Base-by-base conservation (phyloP, 2,329 filamentous ascomycete species). In the Waltergamsia citrina region DNA sequence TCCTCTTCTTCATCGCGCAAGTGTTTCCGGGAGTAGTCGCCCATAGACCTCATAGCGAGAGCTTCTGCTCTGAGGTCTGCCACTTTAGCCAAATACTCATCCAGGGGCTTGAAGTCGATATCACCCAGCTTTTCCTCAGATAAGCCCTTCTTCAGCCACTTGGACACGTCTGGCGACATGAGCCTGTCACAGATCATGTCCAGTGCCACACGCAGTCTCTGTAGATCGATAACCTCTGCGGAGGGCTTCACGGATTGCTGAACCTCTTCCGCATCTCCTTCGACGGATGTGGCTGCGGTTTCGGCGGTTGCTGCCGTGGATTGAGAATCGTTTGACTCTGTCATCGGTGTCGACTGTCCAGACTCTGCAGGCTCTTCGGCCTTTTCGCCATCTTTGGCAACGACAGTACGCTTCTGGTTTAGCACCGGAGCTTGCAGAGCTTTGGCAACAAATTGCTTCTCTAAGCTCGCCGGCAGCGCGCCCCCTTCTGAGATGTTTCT, bases 361-460 rank as follows among this genome's bases (percentile, higher is more conserved):
- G n/a, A n/a, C n/a, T n/a, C n/a, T n/a, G n/a, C n/a, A n/a, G n/a
- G n/a, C n/a, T n/a, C n/a, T n/a, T n/a, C n/a, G n/a, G n/a, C 16
- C 22, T 17, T 36, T 31, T 12, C 23, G 21, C 11, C 34, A 11
- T 29, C 37, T 35, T n/a, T 44, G 37, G 4, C 36, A 26, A 43
- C 43, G 32, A 74, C 64, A 36, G 78, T 70, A 29, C 75, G 68
- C 47, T 70, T 79, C 26, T 87, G 66, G 21, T 74, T 74, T 45
- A 85, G 62, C 28, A 94, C 64, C 0, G 92, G 90, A 5, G 78
- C 72, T 45, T 92, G 83, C 5, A 98, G 64, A 3, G 73, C 72
- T 48, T 81, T 81, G 33, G 69, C 73, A 7, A 98, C 76, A 45
- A 94, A 93, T 27, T 75, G 80, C 30, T 92, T 83, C 51, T 95